A percentile compares a stretch with the other conserved stretches of the same genome.
Evolutionary conservation across 192 early-diverging fungal genomes (phyloP).

Genomic region (Entomortierella chlamydospora): DNA sequence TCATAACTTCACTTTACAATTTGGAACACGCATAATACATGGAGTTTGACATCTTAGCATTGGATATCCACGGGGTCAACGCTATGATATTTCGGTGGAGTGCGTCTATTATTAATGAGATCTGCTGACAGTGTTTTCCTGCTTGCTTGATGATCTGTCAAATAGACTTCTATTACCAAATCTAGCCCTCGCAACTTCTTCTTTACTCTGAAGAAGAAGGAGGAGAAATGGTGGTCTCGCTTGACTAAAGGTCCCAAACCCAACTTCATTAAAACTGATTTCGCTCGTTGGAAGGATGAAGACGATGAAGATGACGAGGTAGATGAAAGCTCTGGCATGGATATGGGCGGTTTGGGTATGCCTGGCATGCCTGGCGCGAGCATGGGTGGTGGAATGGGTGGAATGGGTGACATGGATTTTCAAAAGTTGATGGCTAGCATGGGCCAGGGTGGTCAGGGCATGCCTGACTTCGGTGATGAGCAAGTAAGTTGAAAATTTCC

Average conservation of each 20-base stretch:
- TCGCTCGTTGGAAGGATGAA: slow-evolving; percentile 91
- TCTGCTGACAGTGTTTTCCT: too few relatives aligned
- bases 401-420: slow-evolving; percentile 32
- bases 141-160: background rate
- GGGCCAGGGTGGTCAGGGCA: slow-evolving; percentile 27
- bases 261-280: slow-evolving; percentile 91
- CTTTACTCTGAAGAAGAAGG: slow-evolving; percentile 81
- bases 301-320: slow-evolving; percentile 84
- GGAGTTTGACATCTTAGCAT: background rate
- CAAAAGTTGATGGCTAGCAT: slow-evolving; percentile 29
- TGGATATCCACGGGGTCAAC: too few relatives aligned
- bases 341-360: slow-evolving; percentile 70
- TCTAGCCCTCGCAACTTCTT: slow-evolving; percentile 73
- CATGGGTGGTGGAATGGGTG: slow-evolving; percentile 33
- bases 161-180: slow-evolving; percentile 73
- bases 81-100: too few relatives aligned
- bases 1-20: too few relatives aligned
- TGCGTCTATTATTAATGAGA: too few relatives aligned
- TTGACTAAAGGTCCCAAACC: slow-evolving; percentile 75
- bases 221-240: slow-evolving; percentile 85
- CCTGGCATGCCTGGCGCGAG: slow-evolving; percentile 67
- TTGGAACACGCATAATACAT: too few relatives aligned
- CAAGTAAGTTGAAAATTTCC: background rate
- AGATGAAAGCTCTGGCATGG: slow-evolving; percentile 40
- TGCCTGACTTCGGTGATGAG: slow-evolving; percentile 17